These are phyloP conservation scores for Clonostachys solani DNA, from an alignment of 2,329 filamentous ascomycete species.

Conservation along the genomic window DNA sequence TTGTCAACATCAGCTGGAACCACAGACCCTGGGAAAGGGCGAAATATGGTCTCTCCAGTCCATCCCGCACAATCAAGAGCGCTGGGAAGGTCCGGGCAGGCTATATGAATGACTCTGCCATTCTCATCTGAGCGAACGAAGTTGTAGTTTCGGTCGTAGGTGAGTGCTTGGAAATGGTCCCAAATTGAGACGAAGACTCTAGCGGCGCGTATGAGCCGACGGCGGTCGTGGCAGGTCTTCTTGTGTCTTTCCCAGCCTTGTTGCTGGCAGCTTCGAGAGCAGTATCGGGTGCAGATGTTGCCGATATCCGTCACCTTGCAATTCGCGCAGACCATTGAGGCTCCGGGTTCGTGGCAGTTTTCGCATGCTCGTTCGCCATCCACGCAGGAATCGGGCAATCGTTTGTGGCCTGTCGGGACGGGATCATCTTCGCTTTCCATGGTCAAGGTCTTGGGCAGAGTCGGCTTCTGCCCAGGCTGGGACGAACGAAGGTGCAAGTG, in stretches of 20 bases:
- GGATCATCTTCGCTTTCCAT: too few species aligned
- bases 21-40: not conserved
- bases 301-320: not conserved
- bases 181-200: not conserved
- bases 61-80: not conserved
- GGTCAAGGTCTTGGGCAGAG: too few species aligned
- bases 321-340: not conserved
- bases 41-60: not conserved
- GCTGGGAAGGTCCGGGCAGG: not conserved
- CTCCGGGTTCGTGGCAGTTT: not conserved
- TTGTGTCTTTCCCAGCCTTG: not conserved
- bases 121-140: too few species aligned
- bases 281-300: not conserved
- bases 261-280: not conserved
- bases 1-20: not conserved
- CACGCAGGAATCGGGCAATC: too few species aligned
- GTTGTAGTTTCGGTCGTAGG: not conserved
- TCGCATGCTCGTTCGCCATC: not conserved
- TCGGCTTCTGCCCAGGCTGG: too few species aligned
- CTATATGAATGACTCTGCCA: not conserved
- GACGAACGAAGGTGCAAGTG: too few species aligned
- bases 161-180: not conserved
- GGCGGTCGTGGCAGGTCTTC: not conserved
- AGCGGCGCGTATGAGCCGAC: not conserved
- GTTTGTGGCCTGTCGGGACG: too few species aligned